Evolutionary conservation across 1,284 basidiomycete genomes (phyloP).

Genomic region (Phaffia rhodozyma): DNA sequence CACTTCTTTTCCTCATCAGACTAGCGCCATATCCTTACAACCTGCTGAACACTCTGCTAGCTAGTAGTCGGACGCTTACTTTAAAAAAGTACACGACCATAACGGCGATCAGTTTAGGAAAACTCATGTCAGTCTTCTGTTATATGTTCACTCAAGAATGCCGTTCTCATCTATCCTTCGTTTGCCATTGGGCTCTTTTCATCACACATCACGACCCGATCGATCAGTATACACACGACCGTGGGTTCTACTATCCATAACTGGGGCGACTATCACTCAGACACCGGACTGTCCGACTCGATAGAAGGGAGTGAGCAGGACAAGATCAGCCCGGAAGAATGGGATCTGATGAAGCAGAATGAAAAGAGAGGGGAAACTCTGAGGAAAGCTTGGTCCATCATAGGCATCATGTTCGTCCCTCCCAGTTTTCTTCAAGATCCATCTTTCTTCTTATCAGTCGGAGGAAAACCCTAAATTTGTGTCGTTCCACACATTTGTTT

Average conservation of each 20-base stretch:
- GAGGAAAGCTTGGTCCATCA: conserved; percentile 28
- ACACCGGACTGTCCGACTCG: conserved; percentile 26
- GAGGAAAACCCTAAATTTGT: not conserved
- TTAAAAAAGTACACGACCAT: conserved; percentile 39
- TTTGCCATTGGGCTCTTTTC: not conserved
- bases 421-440: not conserved
- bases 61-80: conserved; percentile 37
- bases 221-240: conserved; percentile 27
- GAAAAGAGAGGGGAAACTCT: conserved; percentile 16
- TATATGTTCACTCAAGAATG: not conserved
- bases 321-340: not conserved
- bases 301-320: conserved; percentile 30
- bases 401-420: conserved; percentile 25
- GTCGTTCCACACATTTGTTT: not conserved
- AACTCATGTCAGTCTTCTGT: conserved; percentile 29
- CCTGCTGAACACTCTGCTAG: conserved; percentile 42
- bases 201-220: not conserved
- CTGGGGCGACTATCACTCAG: conserved; percentile 30
- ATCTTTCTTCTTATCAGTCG: not conserved
- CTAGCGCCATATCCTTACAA: conserved; percentile 43
- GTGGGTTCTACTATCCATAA: conserved; percentile 33
- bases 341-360: conserved; percentile 19
- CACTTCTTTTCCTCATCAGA: conserved; percentile 39
- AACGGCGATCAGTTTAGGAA: conserved; percentile 40
- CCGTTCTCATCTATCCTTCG: not conserved